Evolutionary conservation across 129 eudicot genomes (phyloP), one percentile per base, ranked within the genome.

Genomic region (Mikania micrantha): DNA sequence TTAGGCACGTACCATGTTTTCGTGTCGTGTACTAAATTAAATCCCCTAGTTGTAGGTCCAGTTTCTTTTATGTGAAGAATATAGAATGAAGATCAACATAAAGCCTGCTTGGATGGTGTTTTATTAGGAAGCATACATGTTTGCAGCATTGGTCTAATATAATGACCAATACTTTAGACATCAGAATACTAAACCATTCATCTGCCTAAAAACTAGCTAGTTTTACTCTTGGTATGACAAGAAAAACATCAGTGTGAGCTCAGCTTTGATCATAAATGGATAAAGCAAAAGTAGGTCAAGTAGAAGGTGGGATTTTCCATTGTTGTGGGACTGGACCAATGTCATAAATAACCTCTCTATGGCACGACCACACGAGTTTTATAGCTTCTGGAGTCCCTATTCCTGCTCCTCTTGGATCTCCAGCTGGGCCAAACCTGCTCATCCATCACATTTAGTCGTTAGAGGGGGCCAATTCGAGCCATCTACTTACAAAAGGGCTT

Each of bases 361-460:
- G 99, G 71, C 99, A 94, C 35, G 99, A 94, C 99, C 99, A 94
- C 10, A 94, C 99, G 0, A 94, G 88, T 63, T 79, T 94, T 90
- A 94, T 86, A 64, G 99, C 99, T 76, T 93, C 99, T 1, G 97
- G 96, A 34, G 99, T 94, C 20, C 99, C 99, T 13, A 94, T 94
- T 49, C 99, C 99, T 9, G 99, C 99, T 39, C 99, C 99, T 75
- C 90, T 81, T 0, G 99, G 99, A 83, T 94, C 99, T 79, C 99
- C 97, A n/a, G 96, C 95, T 1, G 99, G 99, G 31, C 99, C 99
- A 74, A 94, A 94, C 99, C 96, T 93, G 77, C 8, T 72, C 27
- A 19, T 24, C 19, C 48, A 39, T 25, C 19, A 8, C 54, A 63
- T 21, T 60, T 35, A 9, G 4, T 44, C 66, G 40, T 25, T 31